These are phyloP conservation scores for Raddia guianensis DNA, from an alignment of 176 grass and related monocot genomes.

Conservation along the genomic window DNA sequence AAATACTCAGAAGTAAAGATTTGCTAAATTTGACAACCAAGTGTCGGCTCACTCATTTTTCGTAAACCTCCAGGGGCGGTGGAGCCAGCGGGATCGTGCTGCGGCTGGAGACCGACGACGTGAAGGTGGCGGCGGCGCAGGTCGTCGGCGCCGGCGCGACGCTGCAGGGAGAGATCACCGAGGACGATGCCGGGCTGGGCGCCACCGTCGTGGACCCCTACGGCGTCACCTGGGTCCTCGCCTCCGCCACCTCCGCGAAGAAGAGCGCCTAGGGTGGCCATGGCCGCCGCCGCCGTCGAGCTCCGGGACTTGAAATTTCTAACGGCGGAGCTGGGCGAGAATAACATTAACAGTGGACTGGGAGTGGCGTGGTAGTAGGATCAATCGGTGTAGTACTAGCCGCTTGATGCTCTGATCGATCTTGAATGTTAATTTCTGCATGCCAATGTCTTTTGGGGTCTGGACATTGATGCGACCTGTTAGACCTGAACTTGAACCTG, in stretches of 20 bases:
- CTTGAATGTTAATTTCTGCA: not conserved
- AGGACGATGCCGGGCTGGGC: slow-evolving; percentile 23
- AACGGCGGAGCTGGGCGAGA: not conserved
- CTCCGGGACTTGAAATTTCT: not conserved
- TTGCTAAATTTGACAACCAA: not conserved
- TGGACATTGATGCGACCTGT: slow-evolving; percentile 12
- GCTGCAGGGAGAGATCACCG: slow-evolving; percentile 40
- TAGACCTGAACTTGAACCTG: not conserved
- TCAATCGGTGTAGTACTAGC: slow-evolving; percentile 5
- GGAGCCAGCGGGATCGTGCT: slow-evolving; percentile 11
- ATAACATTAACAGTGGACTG: not conserved
- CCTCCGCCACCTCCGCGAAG: slow-evolving; percentile 22
- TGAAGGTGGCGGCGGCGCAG: slow-evolving; percentile 42
- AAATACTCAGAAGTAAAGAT: not conserved
- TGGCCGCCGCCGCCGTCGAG: not conserved
- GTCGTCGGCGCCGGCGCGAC: slow-evolving; percentile 40
- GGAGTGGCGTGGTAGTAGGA: not conserved
- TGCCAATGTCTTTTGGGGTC: not conserved
- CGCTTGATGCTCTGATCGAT: not conserved
- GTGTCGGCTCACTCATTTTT: not conserved
- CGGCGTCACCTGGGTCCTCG: slow-evolving; percentile 53
- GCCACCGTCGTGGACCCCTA: slow-evolving; percentile 58
- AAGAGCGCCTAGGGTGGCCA: slow-evolving; percentile 23
- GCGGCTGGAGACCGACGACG: slow-evolving; percentile 45
- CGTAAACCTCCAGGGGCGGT: not conserved